Conservation (phyloP, 352 stramenopile species). For the Globisporangium recalcitrans region DNA sequence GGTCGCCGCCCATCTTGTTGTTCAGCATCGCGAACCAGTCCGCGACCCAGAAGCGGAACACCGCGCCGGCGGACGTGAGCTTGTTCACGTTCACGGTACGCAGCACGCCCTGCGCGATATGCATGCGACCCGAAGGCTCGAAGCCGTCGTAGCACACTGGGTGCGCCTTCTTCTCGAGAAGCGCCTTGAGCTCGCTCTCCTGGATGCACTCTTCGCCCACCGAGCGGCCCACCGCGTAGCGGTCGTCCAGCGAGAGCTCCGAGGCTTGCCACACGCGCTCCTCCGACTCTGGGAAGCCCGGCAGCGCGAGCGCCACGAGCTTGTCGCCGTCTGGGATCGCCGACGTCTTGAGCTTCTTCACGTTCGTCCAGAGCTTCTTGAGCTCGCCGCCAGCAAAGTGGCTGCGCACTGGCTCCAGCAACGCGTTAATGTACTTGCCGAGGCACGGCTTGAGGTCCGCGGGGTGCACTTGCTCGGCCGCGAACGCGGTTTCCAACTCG, state of each 20-base stretch:
- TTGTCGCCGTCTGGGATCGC: slow-evolving; percentile 62
- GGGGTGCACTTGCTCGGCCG: slow-evolving; percentile 90
- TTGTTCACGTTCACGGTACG: slow-evolving; percentile 97
- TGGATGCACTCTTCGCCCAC: slow-evolving; percentile 93
- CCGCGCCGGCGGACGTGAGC: slow-evolving; percentile 88
- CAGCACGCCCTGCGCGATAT: slow-evolving; percentile 97
- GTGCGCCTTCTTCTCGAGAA: slow-evolving; percentile 88
- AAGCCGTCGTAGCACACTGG: slow-evolving; percentile 98
- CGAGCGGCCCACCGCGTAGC: slow-evolving; percentile 71
- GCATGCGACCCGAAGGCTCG: slow-evolving; percentile 98
- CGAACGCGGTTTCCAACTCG: slow-evolving; percentile 91
- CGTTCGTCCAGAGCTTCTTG: slow-evolving; percentile 94
- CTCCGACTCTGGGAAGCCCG: slow-evolving; percentile 55
- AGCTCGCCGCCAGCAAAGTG: slow-evolving; percentile 94
- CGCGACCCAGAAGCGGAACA: slow-evolving; percentile 99
- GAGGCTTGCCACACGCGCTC: slow-evolving; percentile 73
- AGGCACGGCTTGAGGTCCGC: slow-evolving; percentile 95
- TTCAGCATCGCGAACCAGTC: slow-evolving; percentile 99
- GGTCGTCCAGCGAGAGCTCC: slow-evolving; percentile 71
- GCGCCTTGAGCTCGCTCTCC: slow-evolving; percentile 77
- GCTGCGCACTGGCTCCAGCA: slow-evolving; percentile 94
- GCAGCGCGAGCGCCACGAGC: slow-evolving; percentile 55
- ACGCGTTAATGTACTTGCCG: slow-evolving; percentile 89
- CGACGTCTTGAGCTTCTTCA: slow-evolving; percentile 86
- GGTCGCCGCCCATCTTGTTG: slow-evolving; percentile 98